phyloP scores from a whole-genome alignment of 2,329 filamentous ascomycete genomes.

The Alternaria triticimaculans region DNA sequence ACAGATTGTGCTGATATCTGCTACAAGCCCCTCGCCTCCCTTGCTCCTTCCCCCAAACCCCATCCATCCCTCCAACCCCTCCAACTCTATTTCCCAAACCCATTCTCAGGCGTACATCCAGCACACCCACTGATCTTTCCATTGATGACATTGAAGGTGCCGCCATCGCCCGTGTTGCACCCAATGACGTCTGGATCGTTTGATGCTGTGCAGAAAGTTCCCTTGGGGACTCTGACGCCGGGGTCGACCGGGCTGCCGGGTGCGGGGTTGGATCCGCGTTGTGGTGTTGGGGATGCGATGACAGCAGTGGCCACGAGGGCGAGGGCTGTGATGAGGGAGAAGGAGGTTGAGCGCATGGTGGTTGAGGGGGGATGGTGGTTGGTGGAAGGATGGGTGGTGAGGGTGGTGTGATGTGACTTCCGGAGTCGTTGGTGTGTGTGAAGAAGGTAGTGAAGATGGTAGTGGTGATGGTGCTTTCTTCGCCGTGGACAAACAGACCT shows the following conservation, averaged over 20 bases:
- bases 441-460: background rate
- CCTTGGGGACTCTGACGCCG: constrained; percentile 1
- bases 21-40: background rate
- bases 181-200: background rate
- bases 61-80: background rate
- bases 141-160: background rate
- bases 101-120: background rate
- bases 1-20: background rate
- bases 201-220: background rate
- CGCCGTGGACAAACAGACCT: background rate
- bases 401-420: background rate
- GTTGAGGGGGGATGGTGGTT: background rate
- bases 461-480: background rate
- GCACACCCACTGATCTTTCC: background rate
- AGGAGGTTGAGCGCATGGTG: background rate
- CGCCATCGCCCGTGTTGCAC: constrained; percentile 4
- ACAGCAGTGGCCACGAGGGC: background rate
- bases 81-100: background rate
- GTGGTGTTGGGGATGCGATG: background rate
- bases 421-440: background rate
- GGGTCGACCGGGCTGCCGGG: background rate
- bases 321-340: background rate
- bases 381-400: background rate
- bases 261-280: background rate
- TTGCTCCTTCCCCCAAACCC: background rate